Evolutionary conservation across 106 monocot species (phyloP).

Genomic region (Agapanthus africanus): DNA sequence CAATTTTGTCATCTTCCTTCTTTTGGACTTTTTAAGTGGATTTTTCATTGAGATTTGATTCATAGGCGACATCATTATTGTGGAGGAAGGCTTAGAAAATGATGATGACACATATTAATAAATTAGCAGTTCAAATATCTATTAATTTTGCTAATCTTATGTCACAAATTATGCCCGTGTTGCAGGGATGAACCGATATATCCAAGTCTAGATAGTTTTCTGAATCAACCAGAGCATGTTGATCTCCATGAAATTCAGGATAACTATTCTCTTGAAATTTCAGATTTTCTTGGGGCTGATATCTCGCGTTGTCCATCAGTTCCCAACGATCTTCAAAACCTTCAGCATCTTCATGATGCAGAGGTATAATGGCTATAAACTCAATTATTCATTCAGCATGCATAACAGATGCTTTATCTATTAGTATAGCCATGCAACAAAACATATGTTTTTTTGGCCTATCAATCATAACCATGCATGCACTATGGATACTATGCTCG

Average conservation of each 20-base stretch:
- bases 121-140: not conserved
- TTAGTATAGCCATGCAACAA: not conserved
- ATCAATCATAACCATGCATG: not conserved
- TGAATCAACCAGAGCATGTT: slow-evolving; percentile 34
- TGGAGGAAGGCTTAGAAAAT: not conserved
- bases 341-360: slow-evolving; percentile 25
- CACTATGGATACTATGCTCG: not conserved
- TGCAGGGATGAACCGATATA: slow-evolving; percentile 43
- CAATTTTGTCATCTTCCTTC: not conserved
- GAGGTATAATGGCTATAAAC: slow-evolving; percentile 23
- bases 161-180: not conserved
- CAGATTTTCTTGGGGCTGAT: slow-evolving; percentile 53
- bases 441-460: no score
- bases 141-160: not conserved
- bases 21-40: not conserved
- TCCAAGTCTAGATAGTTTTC: slow-evolving; percentile 32
- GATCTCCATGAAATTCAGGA: slow-evolving; percentile 56
- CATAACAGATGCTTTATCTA: not conserved
- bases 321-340: slow-evolving; percentile 33
- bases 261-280: slow-evolving; percentile 39
- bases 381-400: not conserved
- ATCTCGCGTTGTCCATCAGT: slow-evolving; percentile 38
- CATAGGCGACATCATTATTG: not conserved
- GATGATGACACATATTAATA: no score
- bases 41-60: no score